phyloP scores from a whole-genome alignment of 306 rosid genomes.

The Castanea sativa region DNA sequence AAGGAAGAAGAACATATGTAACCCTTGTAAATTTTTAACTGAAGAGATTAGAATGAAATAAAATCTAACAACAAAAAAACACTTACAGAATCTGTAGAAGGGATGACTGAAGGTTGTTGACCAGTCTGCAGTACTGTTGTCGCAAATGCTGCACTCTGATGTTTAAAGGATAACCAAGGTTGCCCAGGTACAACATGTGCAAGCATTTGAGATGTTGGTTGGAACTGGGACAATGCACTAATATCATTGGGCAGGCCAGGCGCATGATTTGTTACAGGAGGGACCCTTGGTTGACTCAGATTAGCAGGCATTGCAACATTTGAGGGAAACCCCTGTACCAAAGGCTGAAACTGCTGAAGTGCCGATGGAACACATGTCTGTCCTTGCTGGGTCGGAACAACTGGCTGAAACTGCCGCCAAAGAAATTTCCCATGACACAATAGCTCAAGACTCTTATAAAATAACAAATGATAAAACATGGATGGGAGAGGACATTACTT shows the following conservation, averaged over 20 bases:
- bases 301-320: constrained; percentile 61
- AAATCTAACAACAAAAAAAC: not conserved
- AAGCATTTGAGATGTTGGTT: constrained; percentile 66
- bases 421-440: constrained; percentile 11
- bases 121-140: constrained; percentile 55
- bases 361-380: constrained; percentile 56
- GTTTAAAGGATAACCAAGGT: constrained; percentile 67
- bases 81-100: constrained; percentile 55
- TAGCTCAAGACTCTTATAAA: constrained; percentile 13
- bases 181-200: constrained; percentile 64
- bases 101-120: constrained; percentile 52
- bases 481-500: constrained; percentile 18
- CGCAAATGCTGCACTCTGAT: constrained; percentile 51
- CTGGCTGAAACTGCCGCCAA: constrained; percentile 67
- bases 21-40: no score
- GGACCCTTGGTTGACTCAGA: constrained; percentile 68
- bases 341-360: constrained; percentile 68
- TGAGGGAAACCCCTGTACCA: constrained; percentile 63
- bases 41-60: no score
- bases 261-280: constrained; percentile 65
- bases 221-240: constrained; percentile 58
- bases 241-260: constrained; percentile 70
- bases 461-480: constrained; percentile 3
- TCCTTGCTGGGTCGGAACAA: constrained; percentile 64
- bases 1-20: not conserved